These are phyloP conservation scores for Aspergillus awamori DNA, from an alignment of 2,329 filamentous ascomycete genomes.

Conservation along the genomic window DNA sequence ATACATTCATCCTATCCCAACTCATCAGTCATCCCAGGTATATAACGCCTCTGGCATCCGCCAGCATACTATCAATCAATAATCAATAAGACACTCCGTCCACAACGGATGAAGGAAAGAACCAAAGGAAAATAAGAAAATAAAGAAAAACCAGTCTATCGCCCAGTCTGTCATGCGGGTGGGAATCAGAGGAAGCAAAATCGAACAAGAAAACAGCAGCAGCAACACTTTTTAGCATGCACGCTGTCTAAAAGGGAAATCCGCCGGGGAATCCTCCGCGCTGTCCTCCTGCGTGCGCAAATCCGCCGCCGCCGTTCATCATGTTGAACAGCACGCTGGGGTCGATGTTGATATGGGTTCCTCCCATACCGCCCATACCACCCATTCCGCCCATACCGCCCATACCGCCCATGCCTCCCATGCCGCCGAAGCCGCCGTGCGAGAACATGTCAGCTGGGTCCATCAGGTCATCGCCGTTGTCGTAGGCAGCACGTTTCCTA, in stretches of 20 bases:
- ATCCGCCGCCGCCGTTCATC: slow-evolving; percentile 67
- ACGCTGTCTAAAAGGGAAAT: slow-evolving; percentile 58
- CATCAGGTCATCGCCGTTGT: slow-evolving; percentile 87
- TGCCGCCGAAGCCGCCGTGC: slow-evolving; percentile 55
- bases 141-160: neutral
- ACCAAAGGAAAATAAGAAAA: neutral
- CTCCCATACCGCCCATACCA: slow-evolving; percentile 57
- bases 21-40: slow-evolving; percentile 20
- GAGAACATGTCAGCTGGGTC: slow-evolving; percentile 86
- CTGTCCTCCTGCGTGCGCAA: slow-evolving; percentile 56
- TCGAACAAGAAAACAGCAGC: neutral
- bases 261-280: slow-evolving; percentile 55
- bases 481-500: slow-evolving; percentile 85
- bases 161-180: neutral
- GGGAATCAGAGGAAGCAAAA: neutral
- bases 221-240: neutral
- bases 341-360: slow-evolving; percentile 60
- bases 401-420: slow-evolving; percentile 63
- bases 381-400: slow-evolving; percentile 47
- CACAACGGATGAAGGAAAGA: neutral
- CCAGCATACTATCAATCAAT: neutral
- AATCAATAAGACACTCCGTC: slow-evolving; percentile 2
- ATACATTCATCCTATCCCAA: neutral
- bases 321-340: slow-evolving; percentile 80
- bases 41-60: slow-evolving; percentile 14